phyloP scores from a whole-genome alignment of 2,329 filamentous ascomycete species.

The Trichophyton schoenleinii region DNA sequence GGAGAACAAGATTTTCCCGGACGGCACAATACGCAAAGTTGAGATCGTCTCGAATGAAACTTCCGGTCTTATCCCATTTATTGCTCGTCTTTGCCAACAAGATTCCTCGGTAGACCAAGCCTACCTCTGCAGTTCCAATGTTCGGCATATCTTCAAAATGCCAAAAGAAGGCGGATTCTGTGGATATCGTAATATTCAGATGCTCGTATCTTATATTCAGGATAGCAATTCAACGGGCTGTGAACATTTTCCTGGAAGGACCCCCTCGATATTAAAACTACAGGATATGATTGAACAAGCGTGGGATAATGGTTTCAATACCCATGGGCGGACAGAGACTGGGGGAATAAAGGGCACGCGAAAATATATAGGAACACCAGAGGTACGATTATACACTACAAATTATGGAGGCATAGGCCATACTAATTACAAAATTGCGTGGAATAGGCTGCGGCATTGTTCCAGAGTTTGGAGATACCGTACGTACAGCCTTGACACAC shows the following conservation, averaged over 20 bases:
- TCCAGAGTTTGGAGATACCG: slow-evolving; percentile 55
- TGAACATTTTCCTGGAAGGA: slow-evolving; percentile 45
- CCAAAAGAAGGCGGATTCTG: slow-evolving; percentile 81
- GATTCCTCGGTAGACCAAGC: slow-evolving; percentile 54
- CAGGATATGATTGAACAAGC: slow-evolving; percentile 79
- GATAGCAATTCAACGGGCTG: slow-evolving; percentile 44
- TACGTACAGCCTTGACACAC: slow-evolving; percentile 26
- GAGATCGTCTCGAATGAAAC: slow-evolving; percentile 37
- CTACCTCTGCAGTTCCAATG: slow-evolving; percentile 65
- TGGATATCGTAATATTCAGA: slow-evolving; percentile 90
- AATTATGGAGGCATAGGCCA: neutral
- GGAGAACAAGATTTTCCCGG: slow-evolving; percentile 38
- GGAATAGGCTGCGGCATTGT: slow-evolving; percentile 61
- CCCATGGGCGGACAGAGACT: slow-evolving; percentile 62
- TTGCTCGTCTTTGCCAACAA: slow-evolving; percentile 52
- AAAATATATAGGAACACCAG: slow-evolving; percentile 90
- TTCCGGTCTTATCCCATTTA: slow-evolving; percentile 46
- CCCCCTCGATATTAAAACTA: slow-evolving; percentile 68
- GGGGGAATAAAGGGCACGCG: slow-evolving; percentile 77
- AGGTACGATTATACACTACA: slow-evolving; percentile 41
- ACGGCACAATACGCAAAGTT: slow-evolving; percentile 33
- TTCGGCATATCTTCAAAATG: slow-evolving; percentile 71
- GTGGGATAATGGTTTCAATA: slow-evolving; percentile 76
- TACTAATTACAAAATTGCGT: neutral
- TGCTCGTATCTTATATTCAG: slow-evolving; percentile 69